phyloP scores from a whole-genome alignment of 257 asterid genomes.

The Rauvolfia tetraphylla region DNA sequence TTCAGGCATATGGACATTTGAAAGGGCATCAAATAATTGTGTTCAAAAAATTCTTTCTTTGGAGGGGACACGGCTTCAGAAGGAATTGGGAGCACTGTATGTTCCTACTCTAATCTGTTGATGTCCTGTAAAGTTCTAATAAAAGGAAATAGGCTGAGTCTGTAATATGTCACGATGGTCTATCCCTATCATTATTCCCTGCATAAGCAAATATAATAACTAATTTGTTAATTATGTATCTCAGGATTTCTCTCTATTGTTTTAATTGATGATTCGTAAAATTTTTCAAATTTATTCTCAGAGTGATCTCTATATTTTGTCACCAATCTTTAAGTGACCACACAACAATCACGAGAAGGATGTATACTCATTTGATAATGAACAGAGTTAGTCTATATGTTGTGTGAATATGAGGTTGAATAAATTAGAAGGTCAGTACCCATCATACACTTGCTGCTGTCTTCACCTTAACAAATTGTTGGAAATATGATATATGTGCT shows the following conservation, averaged over 20 bases:
- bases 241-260: neutral
- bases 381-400: neutral
- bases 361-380: neutral
- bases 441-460: neutral
- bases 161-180: neutral
- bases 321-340: neutral
- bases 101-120: conserved; percentile 24
- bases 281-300: neutral
- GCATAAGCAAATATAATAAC: neutral
- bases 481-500: neutral
- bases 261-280: too few species aligned
- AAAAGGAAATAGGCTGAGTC: neutral
- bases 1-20: conserved; percentile 35
- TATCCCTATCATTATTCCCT: neutral
- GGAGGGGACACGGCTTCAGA: conserved; percentile 75
- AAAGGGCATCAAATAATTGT: conserved; percentile 33
- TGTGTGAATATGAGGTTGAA: neutral
- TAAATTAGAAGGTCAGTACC: neutral
- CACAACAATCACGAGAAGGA: neutral
- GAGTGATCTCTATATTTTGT: neutral
- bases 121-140: neutral
- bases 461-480: neutral
- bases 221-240: neutral
- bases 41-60: conserved; percentile 54
- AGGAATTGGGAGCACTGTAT: conserved; percentile 59